Conservation (phyloP, 306 rosid genomes). For the Malus asiatica region DNA sequence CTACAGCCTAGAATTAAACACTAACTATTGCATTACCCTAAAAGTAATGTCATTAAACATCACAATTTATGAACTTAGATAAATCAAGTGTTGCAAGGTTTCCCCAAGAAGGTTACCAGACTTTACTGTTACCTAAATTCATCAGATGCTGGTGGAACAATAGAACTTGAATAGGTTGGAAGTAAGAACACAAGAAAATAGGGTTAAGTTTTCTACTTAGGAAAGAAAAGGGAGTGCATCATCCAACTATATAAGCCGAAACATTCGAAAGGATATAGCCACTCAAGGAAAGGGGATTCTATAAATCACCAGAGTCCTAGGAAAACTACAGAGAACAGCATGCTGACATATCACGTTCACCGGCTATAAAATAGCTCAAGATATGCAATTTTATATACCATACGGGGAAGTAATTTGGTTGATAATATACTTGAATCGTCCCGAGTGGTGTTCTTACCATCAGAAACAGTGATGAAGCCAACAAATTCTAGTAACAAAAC, state of each 20-base stretch:
- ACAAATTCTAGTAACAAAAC: not conserved
- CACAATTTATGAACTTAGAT: no score
- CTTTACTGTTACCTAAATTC: not conserved
- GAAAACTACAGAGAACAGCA: not conserved
- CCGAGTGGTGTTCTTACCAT: not conserved
- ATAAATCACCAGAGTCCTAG: not conserved
- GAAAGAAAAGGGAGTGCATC: not conserved
- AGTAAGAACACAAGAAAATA: not conserved
- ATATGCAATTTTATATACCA: not conserved
- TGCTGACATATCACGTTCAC: not conserved
- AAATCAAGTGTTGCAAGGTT: no score
- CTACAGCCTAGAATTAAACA: no score
- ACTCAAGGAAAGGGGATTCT: not conserved
- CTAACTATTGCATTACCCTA: no score
- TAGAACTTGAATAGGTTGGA: no score
- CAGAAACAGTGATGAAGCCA: not conserved
- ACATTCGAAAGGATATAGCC: not conserved
- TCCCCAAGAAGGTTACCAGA: not conserved
- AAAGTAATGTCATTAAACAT: no score
- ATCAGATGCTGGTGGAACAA: not conserved
- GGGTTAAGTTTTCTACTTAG: not conserved
- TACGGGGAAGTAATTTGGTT: not conserved
- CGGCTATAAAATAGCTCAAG: not conserved
- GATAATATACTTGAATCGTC: not conserved
- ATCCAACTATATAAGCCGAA: not conserved